These are phyloP conservation scores for Yarrowia bubula DNA, from an alignment of 805 yeast genomes.

Conservation along the genomic window DNA sequence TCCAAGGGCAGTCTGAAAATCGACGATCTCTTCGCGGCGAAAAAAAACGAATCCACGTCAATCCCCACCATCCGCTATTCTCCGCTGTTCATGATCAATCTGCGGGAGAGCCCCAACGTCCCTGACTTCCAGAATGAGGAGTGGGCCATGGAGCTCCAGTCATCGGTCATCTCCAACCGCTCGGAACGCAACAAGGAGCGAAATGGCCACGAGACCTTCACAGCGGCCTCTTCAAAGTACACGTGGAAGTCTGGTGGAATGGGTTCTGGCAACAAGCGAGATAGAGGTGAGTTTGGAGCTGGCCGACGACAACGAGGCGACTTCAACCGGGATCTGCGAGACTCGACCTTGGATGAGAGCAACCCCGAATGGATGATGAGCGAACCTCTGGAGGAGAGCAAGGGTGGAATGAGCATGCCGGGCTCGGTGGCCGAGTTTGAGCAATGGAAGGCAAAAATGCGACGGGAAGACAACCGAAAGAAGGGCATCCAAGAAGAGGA, in stretches of 20 bases:
- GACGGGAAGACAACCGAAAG: conserved; percentile 18
- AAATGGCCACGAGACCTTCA: conserved; percentile 6
- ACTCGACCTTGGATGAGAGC: conserved; percentile 5
- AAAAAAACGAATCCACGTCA: conserved; percentile 8
- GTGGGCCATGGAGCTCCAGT: conserved; percentile 23
- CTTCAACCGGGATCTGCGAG: conserved; percentile 19
- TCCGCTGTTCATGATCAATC: conserved; percentile 20
- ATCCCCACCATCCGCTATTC: conserved; percentile 17
- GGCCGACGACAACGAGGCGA: conserved; percentile 16
- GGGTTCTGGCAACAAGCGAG: conserved; percentile 9
- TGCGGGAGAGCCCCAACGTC: conserved; percentile 15
- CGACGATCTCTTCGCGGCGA: conserved; percentile 24
- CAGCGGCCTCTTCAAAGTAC: conserved; percentile 14
- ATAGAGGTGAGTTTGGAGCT: conserved; percentile 8
- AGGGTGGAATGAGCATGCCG: conserved; percentile 16
- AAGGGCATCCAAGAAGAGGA: conserved; percentile 14
- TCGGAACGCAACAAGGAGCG: conserved; percentile 4
- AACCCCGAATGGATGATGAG: conserved; percentile 26
- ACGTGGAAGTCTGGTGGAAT: conserved; percentile 18
- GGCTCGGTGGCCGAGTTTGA: conserved; percentile 34
- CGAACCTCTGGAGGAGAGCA: conserved; percentile 15
- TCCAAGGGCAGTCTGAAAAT: conserved; percentile 19
- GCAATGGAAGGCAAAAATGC: conserved; percentile 33
- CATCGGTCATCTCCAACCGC: conserved; percentile 12
- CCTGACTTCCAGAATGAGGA: conserved; percentile 24